Percentiles rank a stretch among this genome's conserved stretches.
phyloP scores from a whole-genome alignment of 768 basidiomycete species.

The Suillus hirtellus region DNA sequence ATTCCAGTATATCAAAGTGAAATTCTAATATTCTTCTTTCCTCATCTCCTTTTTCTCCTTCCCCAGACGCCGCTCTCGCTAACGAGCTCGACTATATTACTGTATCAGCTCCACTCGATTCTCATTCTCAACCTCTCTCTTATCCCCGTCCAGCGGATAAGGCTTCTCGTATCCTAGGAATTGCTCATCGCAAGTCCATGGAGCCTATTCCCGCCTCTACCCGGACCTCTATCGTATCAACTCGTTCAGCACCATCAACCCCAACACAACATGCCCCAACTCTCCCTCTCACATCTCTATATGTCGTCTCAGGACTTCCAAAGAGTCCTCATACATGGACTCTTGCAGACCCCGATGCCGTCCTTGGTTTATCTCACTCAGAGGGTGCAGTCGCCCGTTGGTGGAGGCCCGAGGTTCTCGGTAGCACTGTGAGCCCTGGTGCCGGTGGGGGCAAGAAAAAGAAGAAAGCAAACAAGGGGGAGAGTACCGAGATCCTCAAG shows the following conservation, averaged over 20 bases:
- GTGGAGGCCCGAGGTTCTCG: conserved; percentile 91
- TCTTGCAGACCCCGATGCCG: conserved; percentile 80
- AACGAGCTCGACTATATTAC: conserved; percentile 79
- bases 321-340: conserved; percentile 92
- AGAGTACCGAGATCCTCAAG: conserved; percentile 57
- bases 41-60: conserved; percentile 51
- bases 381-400: conserved; percentile 86
- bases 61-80: conserved; percentile 42
- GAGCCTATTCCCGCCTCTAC: conserved; percentile 80
- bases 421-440: conserved; percentile 83
- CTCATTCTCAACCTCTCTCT: conserved; percentile 36
- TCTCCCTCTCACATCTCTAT: conserved; percentile 77
- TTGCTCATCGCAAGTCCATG: conserved; percentile 75
- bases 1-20: conserved; percentile 14
- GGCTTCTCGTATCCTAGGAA: conserved; percentile 76
- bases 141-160: conserved; percentile 57
- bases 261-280: conserved; percentile 66
- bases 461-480: conserved; percentile 59
- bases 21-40: conserved; percentile 36
- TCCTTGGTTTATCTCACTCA: conserved; percentile 76
- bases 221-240: conserved; percentile 77
- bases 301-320: conserved; percentile 85
- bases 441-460: conserved; percentile 80
- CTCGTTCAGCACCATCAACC: conserved; percentile 45
- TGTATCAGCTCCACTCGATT: conserved; percentile 32